Conservation (phyloP, 805 yeast species). For the Candida xyloterini region DNA sequence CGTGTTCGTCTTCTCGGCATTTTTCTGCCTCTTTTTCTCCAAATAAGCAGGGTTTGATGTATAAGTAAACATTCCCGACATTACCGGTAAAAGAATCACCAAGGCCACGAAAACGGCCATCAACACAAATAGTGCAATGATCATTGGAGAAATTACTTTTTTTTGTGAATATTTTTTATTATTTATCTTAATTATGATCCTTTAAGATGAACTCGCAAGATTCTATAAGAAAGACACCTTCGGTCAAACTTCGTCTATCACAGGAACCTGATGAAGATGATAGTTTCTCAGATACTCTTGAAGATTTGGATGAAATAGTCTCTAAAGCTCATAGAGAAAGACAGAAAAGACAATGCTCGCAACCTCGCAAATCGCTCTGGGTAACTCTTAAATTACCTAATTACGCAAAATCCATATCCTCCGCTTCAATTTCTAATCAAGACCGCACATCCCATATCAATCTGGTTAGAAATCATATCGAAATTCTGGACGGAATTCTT, state of each 20-base stretch:
- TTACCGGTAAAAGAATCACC: conserved; percentile 25
- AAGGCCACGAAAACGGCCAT: conserved; percentile 22
- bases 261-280: neutral
- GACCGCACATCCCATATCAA: conserved; percentile 4
- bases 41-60: conserved; percentile 26
- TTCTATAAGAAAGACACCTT: neutral
- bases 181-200: neutral
- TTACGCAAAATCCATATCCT: neutral
- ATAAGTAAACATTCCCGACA: conserved; percentile 30
- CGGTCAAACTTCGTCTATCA: conserved; percentile 2
- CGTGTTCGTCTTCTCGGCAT: neutral
- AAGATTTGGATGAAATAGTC: conserved; percentile 18
- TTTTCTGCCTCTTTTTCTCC: conserved; percentile 13
- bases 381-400: conserved; percentile 14
- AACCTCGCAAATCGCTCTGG: neutral
- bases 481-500: conserved; percentile 6
- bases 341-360: conserved; percentile 1
- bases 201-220: neutral
- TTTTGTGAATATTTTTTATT: neutral
- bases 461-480: conserved; percentile 8
- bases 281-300: conserved; percentile 10
- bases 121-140: conserved; percentile 17
- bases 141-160: conserved; percentile 7
- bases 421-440: neutral
- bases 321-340: conserved; percentile 14